A percentile compares a stretch with the other conserved stretches of the same genome.
phyloP scores from a whole-genome alignment of 495 filamentous ascomycete species.

The Penicillium coffeae region DNA sequence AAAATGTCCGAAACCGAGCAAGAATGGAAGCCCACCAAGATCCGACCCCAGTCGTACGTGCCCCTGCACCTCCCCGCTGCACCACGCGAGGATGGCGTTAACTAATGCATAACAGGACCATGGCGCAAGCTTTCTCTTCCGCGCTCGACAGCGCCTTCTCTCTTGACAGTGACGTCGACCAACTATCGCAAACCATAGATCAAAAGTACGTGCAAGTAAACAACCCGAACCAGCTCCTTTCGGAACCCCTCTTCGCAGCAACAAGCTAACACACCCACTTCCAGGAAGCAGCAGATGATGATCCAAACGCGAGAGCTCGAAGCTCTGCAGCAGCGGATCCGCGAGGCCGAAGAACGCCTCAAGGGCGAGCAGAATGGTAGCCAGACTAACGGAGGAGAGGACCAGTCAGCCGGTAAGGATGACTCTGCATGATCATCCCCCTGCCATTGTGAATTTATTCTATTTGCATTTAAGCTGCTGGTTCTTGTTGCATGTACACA shows the following conservation, averaged over 20 bases:
- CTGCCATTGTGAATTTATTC: neutral
- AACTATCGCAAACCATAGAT: slow-evolving; percentile 72
- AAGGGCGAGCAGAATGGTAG: slow-evolving; percentile 38
- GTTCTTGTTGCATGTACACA: neutral
- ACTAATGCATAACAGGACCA: slow-evolving; percentile 56
- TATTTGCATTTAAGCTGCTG: neutral
- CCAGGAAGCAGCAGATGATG: slow-evolving; percentile 65
- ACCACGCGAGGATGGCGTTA: slow-evolving; percentile 16
- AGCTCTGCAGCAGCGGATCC: slow-evolving; percentile 75
- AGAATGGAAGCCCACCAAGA: slow-evolving; percentile 75
- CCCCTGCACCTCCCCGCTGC: neutral
- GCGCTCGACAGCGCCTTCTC: slow-evolving; percentile 86
- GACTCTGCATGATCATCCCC: slow-evolving; percentile 15
- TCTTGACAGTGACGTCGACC: slow-evolving; percentile 73
- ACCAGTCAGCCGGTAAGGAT: slow-evolving; percentile 25
- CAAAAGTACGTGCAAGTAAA: slow-evolving; percentile 63
- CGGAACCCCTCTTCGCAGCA: neutral
- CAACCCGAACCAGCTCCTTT: neutral
- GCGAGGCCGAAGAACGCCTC: slow-evolving; percentile 78
- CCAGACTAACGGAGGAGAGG: slow-evolving; percentile 8
- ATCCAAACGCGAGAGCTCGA: slow-evolving; percentile 77
- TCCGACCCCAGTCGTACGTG: slow-evolving; percentile 80
- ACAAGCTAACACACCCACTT: neutral
- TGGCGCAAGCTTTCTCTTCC: slow-evolving; percentile 81
- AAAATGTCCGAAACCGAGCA: slow-evolving; percentile 62